Evolutionary conservation across 495 filamentous ascomycete species (phyloP).

Genomic region (Penicillium paxilli): DNA sequence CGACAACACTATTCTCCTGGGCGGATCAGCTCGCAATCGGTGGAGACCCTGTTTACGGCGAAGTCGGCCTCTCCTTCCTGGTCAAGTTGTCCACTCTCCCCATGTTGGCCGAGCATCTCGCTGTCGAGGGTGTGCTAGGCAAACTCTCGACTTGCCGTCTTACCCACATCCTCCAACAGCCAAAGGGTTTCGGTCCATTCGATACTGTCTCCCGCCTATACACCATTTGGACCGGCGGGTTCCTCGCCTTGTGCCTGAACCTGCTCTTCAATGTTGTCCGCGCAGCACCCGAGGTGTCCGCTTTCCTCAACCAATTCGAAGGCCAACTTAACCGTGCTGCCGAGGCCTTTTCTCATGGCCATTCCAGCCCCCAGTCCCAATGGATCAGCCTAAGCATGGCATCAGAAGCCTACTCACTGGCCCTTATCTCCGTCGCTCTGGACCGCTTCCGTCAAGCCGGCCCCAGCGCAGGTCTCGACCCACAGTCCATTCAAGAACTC

Average conservation of each 20-base stretch:
- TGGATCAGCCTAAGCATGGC: slow-evolving; percentile 69
- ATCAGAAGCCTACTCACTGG: slow-evolving; percentile 73
- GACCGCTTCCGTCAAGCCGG: slow-evolving; percentile 59
- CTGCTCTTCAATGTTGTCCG: slow-evolving; percentile 78
- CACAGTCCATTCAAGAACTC: slow-evolving; percentile 61
- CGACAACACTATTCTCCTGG: slow-evolving; percentile 91
- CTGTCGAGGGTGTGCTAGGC: slow-evolving; percentile 76
- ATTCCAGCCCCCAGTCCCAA: slow-evolving; percentile 33
- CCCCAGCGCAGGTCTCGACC: slow-evolving; percentile 55
- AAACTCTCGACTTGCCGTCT: slow-evolving; percentile 77
- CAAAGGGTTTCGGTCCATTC: slow-evolving; percentile 70
- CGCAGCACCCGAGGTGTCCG: slow-evolving; percentile 77
- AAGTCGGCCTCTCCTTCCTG: slow-evolving; percentile 82
- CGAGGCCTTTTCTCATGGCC: slow-evolving; percentile 58
- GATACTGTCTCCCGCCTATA: slow-evolving; percentile 60
- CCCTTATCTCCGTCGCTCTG: slow-evolving; percentile 69
- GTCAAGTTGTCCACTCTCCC: slow-evolving; percentile 82
- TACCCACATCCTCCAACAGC: slow-evolving; percentile 65
- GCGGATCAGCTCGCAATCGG: slow-evolving; percentile 70
- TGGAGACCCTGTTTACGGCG: slow-evolving; percentile 91
- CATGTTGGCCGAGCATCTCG: slow-evolving; percentile 83
- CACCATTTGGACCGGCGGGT: slow-evolving; percentile 82
- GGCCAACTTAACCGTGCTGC: slow-evolving; percentile 64
- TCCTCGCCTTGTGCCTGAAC: slow-evolving; percentile 89
- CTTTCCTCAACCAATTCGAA: slow-evolving; percentile 83